phyloP scores from a whole-genome alignment of 371 early-diverging fungal genomes.

The Capillidium rhysosporum region DNA sequence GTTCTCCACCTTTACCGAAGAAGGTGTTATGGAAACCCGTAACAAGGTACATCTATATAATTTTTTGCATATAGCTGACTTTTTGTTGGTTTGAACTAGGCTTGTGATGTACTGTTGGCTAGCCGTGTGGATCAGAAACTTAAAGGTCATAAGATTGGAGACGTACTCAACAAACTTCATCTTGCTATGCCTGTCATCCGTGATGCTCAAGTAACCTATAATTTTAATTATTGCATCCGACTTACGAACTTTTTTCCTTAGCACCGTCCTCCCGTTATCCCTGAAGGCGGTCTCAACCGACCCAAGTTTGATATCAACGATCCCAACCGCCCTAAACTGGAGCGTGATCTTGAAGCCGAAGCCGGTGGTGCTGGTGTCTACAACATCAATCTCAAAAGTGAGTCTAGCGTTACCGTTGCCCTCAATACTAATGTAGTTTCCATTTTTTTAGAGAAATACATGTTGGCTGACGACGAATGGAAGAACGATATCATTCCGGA shows the following conservation, averaged over 20 bases:
- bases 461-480: conserved; percentile 76
- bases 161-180: conserved; percentile 88
- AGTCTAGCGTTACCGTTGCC: no score
- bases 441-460: conserved; percentile 30
- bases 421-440: no score
- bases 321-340: conserved; percentile 64
- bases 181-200: conserved; percentile 72
- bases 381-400: conserved; percentile 70
- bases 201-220: conserved; percentile 36
- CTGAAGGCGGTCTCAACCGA: conserved; percentile 45
- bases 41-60: conserved; percentile 21
- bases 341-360: conserved; percentile 75
- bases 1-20: conserved; percentile 80
- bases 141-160: conserved; percentile 71
- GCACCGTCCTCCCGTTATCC: conserved; percentile 69
- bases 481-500: conserved; percentile 98
- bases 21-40: conserved; percentile 90
- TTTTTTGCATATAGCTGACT: neutral
- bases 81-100: conserved; percentile 19
- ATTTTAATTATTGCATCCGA: neutral
- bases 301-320: conserved; percentile 60
- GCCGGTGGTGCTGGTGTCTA: conserved; percentile 93
- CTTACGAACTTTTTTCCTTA: neutral
- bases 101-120: conserved; percentile 85
- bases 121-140: conserved; percentile 91